Conservation (phyloP, 2,329 filamentous ascomycete species). For the Didymellaceae sp. region DNA sequence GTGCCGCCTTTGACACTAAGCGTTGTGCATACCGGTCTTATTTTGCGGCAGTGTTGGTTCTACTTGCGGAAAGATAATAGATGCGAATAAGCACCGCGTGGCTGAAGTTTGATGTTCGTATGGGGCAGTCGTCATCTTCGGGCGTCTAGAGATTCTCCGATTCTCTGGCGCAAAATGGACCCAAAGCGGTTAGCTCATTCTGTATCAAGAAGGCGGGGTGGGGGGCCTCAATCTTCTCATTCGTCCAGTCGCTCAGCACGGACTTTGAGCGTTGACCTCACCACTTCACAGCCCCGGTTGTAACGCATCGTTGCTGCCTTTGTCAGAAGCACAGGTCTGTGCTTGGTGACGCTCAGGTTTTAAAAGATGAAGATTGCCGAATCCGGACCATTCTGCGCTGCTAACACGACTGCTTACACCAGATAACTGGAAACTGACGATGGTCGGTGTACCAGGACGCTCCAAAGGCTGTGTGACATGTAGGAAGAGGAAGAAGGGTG, state of each 20-base stretch:
- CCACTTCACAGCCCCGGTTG: neutral
- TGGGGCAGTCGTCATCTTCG: too few relatives aligned
- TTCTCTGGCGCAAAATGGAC: constrained; percentile 10
- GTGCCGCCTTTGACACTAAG: too few relatives aligned
- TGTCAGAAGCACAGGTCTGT: neutral
- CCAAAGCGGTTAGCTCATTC: constrained; percentile 1
- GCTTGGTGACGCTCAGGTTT: neutral
- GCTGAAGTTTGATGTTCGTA: too few relatives aligned
- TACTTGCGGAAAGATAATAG: too few relatives aligned
- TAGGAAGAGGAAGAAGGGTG: constrained; percentile 61
- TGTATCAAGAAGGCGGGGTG: neutral
- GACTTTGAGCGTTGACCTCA: constrained; percentile 2
- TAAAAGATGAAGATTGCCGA: constrained; percentile 11
- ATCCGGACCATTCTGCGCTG: constrained; percentile 31
- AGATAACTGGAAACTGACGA: constrained; percentile 6
- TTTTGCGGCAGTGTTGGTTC: too few relatives aligned
- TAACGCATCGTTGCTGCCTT: neutral
- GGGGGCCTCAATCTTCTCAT: constrained; percentile 1
- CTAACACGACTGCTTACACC: neutral
- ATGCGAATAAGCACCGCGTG: too few relatives aligned
- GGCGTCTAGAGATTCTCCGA: too few relatives aligned
- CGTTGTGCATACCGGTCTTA: too few relatives aligned
- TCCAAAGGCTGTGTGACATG: constrained; percentile 45
- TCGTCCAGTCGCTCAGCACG: neutral
- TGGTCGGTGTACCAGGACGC: constrained; percentile 39